phyloP scores from a whole-genome alignment of 345 rosid species.

The Noccaea bulbosa region DNA sequence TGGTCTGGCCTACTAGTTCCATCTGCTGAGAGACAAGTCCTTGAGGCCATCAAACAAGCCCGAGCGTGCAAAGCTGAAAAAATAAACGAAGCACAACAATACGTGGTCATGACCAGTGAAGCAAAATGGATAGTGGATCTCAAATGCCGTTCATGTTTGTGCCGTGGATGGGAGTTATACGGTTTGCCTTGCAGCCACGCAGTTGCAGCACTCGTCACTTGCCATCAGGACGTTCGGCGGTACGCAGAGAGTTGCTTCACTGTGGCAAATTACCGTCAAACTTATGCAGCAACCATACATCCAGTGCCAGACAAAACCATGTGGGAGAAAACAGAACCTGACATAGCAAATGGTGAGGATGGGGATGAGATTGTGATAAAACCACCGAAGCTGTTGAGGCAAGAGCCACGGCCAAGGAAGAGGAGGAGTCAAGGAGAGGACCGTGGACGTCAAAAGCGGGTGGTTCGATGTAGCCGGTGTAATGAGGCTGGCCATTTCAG shows the following conservation, averaged over 20 bases:
- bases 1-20: constrained; percentile 90
- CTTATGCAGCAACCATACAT: constrained; percentile 90
- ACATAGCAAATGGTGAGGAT: constrained; percentile 46
- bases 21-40: constrained; percentile 75
- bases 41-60: constrained; percentile 72
- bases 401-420: constrained; percentile 86
- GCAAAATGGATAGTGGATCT: constrained; percentile 70
- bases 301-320: constrained; percentile 86
- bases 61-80: constrained; percentile 69
- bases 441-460: constrained; percentile 80
- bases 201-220: constrained; percentile 90
- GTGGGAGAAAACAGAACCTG: constrained; percentile 74
- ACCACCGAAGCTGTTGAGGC: constrained; percentile 79
- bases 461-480: constrained; percentile 95
- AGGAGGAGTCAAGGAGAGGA: constrained; percentile 90
- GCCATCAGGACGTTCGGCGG: constrained; percentile 86
- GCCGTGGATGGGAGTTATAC: constrained; percentile 90
- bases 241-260: constrained; percentile 91
- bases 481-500: constrained; percentile 96
- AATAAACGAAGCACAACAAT: constrained; percentile 70
- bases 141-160: constrained; percentile 67
- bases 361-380: constrained; percentile 56
- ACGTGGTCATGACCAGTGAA: constrained; percentile 70
- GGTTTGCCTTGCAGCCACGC: constrained; percentile 99
- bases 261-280: constrained; percentile 82